Evolutionary conservation across 2,329 filamentous ascomycete genomes (phyloP), one percentile per base, ranked within the genome.

Genomic region (Xylaria digitata): DNA sequence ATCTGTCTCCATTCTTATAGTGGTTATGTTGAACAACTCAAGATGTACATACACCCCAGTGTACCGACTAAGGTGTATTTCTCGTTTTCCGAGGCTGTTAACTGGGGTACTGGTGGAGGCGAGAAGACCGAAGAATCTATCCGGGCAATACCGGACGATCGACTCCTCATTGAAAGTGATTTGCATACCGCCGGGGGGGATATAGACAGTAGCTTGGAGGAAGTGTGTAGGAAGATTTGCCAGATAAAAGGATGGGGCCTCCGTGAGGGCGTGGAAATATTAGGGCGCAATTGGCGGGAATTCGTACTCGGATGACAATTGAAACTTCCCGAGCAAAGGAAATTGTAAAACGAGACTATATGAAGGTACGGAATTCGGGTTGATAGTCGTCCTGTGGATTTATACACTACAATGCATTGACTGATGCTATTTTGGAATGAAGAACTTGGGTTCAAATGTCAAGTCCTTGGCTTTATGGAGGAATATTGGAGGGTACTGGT

Each of bases 1-100:
- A 90, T 98, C 76, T 99, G 96, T 76, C 87, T 99, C 66, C 96
- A 99, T 79, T 97, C 94, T 0, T 99, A 94, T 79, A 96, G 92
- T 54, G 95, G 93, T 0, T 86, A 90, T 6, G 83, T 88, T 11
- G 90, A 96, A 63, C 86, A 90, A 37, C 81, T 97, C 43, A 90
- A 87, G 70, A 93, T 94, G 77, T 98, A 97, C 75, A 81, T 93
- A 54, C 85, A 91, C 70, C 87, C 88, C 1, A 83, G 86, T 0
- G 88, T 96, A 8, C 95, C 95, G 0, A 88, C 89, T 0, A 84
- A 88, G 17, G 85, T 98, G 21, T 99, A 90, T 79, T 94, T 97
- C 73, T 97, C 94, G 1, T 96, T 98, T 76, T 97, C 94, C 1
- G 85, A 85, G 0, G 89, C 89, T 6, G 91, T 99, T 73, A 99